phyloP scores from a whole-genome alignment of 176 grass and related monocot genomes.

The Musa troglodytarum region DNA sequence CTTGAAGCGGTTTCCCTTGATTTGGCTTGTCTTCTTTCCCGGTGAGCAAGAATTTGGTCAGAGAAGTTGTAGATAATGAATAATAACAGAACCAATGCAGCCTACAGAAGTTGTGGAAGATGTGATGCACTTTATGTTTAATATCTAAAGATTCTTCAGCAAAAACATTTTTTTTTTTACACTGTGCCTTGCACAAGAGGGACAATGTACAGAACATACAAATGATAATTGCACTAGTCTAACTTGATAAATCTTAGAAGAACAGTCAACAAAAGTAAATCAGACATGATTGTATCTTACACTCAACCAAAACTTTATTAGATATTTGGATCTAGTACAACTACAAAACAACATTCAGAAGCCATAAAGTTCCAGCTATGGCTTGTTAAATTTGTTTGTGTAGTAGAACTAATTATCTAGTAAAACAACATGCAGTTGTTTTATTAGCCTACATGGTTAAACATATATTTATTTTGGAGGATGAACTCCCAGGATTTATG shows the following conservation, averaged over 20 bases:
- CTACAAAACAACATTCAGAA: too few species aligned
- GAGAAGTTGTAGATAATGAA: constrained; percentile 67
- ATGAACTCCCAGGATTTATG: too few species aligned
- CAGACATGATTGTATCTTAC: too few species aligned
- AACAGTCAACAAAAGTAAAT: neutral
- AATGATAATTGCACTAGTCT: neutral
- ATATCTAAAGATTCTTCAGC: neutral
- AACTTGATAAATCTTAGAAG: neutral
- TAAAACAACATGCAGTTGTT: too few species aligned
- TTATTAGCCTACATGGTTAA: too few species aligned
- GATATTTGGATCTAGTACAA: too few species aligned
- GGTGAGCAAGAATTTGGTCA: constrained; percentile 38
- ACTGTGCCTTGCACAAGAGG: neutral
- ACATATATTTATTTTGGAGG: too few species aligned
- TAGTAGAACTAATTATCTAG: too few species aligned
- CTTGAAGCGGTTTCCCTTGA: constrained; percentile 59
- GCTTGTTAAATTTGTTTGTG: too few species aligned
- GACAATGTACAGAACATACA: neutral
- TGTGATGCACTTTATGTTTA: neutral
- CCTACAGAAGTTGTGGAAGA: constrained; percentile 22
- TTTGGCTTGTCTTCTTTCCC: constrained; percentile 33
- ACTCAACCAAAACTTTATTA: too few species aligned
- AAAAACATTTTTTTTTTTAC: neutral
- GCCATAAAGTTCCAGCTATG: too few species aligned
- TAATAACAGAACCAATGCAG: constrained; percentile 34